Evolutionary conservation across 306 rosid genomes (phyloP).

Genomic region (Adenanthera pavonina): DNA sequence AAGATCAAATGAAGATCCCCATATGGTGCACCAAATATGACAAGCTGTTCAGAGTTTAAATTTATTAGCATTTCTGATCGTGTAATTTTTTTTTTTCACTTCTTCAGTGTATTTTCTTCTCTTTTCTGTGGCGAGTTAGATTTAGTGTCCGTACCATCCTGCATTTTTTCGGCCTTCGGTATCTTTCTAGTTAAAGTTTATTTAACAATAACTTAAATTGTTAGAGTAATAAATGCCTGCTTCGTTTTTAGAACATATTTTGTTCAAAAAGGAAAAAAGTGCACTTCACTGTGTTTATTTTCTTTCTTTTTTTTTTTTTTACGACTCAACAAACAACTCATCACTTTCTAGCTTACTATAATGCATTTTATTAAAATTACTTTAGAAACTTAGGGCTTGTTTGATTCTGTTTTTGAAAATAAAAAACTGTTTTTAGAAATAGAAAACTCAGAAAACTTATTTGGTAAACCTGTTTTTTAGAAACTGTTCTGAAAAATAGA

Average conservation of each 20-base stretch:
- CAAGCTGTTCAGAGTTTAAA: background rate
- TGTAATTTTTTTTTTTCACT: background rate
- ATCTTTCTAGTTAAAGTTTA: background rate
- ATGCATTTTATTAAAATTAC: too few species aligned
- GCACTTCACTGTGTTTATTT: too few species aligned
- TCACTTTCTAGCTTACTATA: too few species aligned
- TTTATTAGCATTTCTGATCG: background rate
- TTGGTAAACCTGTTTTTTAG: too few species aligned
- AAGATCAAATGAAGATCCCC: slow-evolving; percentile 21
- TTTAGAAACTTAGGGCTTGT: too few species aligned
- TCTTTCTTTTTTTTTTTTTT: too few species aligned
- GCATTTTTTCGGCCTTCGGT: background rate
- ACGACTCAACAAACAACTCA: too few species aligned
- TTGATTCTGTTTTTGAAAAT: too few species aligned
- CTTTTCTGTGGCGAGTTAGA: background rate
- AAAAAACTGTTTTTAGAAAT: too few species aligned
- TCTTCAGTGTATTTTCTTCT: background rate
- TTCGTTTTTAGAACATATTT: background rate
- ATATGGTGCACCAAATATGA: background rate
- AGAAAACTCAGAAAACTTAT: too few species aligned
- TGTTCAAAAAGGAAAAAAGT: background rate
- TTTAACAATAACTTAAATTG: background rate
- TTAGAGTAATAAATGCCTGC: background rate
- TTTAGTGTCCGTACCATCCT: background rate
- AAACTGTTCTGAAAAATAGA: too few species aligned